phyloP scores from a whole-genome alignment of 306 rosid genomes.

The Cucumis hystrix region DNA sequence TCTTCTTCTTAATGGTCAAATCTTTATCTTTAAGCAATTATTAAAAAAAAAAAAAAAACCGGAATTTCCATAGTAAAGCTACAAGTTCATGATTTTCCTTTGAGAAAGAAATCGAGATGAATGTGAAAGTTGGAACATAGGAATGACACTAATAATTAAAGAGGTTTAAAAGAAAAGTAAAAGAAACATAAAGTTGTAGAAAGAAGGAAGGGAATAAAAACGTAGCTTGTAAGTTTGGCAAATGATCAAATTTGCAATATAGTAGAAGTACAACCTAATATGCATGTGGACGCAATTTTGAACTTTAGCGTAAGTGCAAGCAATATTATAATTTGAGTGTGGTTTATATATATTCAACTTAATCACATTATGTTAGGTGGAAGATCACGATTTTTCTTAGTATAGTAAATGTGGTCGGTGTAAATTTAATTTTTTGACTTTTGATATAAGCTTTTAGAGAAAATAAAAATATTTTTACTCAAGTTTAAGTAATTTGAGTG shows the following conservation, averaged over 20 bases:
- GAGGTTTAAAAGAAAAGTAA: not conserved
- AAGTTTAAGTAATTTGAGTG: too few species aligned
- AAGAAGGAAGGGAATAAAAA: not conserved
- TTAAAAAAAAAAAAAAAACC: too few species aligned
- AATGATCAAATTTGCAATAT: not conserved
- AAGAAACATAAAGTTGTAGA: not conserved
- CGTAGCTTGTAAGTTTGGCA: constrained; percentile 4
- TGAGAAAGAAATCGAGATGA: not conserved
- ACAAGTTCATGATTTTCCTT: not conserved
- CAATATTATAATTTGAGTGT: not conserved
- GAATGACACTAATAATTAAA: not conserved
- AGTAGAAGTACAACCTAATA: not conserved
- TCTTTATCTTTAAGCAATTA: too few species aligned
- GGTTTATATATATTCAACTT: not conserved
- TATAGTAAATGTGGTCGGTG: too few species aligned
- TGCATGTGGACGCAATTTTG: not conserved
- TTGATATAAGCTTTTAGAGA: too few species aligned
- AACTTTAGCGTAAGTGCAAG: too few species aligned
- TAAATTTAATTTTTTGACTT: too few species aligned
- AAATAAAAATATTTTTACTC: too few species aligned
- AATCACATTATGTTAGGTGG: too few species aligned
- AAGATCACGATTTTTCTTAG: too few species aligned
- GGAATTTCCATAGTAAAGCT: not conserved
- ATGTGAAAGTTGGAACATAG: not conserved
- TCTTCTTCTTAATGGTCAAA: too few species aligned